phyloP scores from a whole-genome alignment of 1,139 yeast genomes.

The Scheffersomyces titani region DNA sequence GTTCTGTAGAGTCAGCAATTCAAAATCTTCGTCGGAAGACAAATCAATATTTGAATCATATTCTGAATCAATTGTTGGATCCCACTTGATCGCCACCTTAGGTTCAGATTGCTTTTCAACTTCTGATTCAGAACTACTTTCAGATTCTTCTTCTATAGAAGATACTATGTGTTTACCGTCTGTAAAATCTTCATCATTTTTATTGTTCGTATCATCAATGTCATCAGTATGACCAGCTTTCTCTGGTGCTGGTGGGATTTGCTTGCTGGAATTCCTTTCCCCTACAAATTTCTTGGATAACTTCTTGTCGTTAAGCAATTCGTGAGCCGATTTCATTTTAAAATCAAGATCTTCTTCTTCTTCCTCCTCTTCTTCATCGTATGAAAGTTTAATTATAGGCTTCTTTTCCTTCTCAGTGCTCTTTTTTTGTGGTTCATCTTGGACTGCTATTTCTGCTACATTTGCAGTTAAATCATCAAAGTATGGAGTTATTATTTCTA shows the following conservation, averaged over 20 bases:
- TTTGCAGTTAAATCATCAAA: slow-evolving; percentile 45
- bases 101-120: slow-evolving; percentile 2
- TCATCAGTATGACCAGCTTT: background rate
- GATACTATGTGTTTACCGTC: slow-evolving; percentile 7
- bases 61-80: slow-evolving; percentile 27
- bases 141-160: slow-evolving; percentile 5
- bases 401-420: slow-evolving; percentile 20
- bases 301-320: slow-evolving; percentile 29
- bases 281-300: slow-evolving; percentile 12
- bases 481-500: slow-evolving; percentile 48
- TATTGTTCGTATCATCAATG: slow-evolving; percentile 1
- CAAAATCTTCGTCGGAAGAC: slow-evolving; percentile 10
- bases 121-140: slow-evolving; percentile 4
- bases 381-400: slow-evolving; percentile 19
- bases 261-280: background rate
- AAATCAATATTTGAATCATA: slow-evolving; percentile 29
- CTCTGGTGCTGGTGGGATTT: slow-evolving; percentile 1
- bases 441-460: slow-evolving; percentile 9
- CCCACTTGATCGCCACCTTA: slow-evolving; percentile 11
- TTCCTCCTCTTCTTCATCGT: slow-evolving; percentile 28
- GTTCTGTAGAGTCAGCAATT: slow-evolving; percentile 4
- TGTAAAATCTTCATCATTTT: slow-evolving; percentile 2
- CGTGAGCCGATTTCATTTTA: slow-evolving; percentile 55
- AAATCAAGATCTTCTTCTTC: slow-evolving; percentile 33
- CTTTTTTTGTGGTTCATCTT: slow-evolving; percentile 21